Percentiles rank a stretch among this genome's conserved stretches.
Evolutionary conservation across 2,329 filamentous ascomycete species (phyloP).

Genomic region (Ambrosiella xylebori): DNA sequence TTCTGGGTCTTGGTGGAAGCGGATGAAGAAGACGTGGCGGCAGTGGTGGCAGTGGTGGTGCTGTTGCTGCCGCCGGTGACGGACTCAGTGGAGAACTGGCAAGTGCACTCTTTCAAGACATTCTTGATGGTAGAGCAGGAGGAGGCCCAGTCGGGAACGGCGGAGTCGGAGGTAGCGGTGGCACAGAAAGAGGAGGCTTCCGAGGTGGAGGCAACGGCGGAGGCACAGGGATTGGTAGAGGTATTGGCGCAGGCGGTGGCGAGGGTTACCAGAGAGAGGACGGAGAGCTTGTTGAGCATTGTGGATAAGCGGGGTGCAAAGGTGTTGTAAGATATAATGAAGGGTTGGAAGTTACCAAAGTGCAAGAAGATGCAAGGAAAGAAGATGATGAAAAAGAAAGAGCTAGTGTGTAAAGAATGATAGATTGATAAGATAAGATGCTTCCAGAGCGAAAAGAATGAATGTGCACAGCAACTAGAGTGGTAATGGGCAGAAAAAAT

Average conservation of each 20-base stretch:
- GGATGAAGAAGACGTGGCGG: neutral
- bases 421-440: slow-evolving; percentile 5
- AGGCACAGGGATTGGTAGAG: slow-evolving; percentile 15
- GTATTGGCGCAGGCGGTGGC: slow-evolving; percentile 9
- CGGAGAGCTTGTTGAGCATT: slow-evolving; percentile 9
- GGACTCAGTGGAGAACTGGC: slow-evolving; percentile 15
- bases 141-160: slow-evolving; percentile 18
- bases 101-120: slow-evolving; percentile 21
- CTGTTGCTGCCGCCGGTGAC: neutral
- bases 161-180: slow-evolving; percentile 17
- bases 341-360: neutral
- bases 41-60: neutral
- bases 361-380: neutral
- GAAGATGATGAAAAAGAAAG: slow-evolving; percentile 1
- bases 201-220: slow-evolving; percentile 14
- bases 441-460: slow-evolving; percentile 10
- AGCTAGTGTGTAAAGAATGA: neutral
- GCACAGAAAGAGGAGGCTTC: slow-evolving; percentile 14
- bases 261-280: slow-evolving; percentile 7
- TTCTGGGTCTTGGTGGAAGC: neutral
- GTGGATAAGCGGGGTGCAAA: neutral
- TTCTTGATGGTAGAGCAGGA: slow-evolving; percentile 18
- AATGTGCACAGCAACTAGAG: slow-evolving; percentile 6
- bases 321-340: neutral
- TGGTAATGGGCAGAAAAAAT: neutral